Conservation (phyloP, 495 filamentous ascomycete species). For the Jackrogersella minutella region DNA sequence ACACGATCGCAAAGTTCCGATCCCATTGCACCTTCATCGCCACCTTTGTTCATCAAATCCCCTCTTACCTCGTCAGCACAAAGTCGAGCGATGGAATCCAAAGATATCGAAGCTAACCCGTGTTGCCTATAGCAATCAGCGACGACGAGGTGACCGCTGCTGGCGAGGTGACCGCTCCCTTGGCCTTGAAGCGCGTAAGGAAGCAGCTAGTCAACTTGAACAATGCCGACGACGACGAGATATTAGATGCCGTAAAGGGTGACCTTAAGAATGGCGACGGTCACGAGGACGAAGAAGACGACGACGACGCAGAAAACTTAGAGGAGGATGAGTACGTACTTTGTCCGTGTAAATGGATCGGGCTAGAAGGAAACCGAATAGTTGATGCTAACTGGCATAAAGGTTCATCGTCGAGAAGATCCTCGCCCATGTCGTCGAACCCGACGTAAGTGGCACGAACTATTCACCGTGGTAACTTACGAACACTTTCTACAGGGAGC, state of each 20-base stretch:
- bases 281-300: conserved; percentile 47
- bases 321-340: conserved; percentile 55
- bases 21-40: conserved; percentile 12
- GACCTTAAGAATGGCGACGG: conserved; percentile 42
- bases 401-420: conserved; percentile 69
- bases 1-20: conserved; percentile 5
- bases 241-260: conserved; percentile 20
- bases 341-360: not conserved
- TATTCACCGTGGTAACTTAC: not conserved
- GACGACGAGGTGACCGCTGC: conserved; percentile 52
- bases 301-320: conserved; percentile 48
- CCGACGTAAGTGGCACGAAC: conserved; percentile 49
- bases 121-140: conserved; percentile 43
- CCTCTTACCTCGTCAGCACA: not conserved
- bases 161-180: conserved; percentile 32
- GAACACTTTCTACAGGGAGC: conserved; percentile 43
- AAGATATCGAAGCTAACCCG: not conserved
- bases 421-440: conserved; percentile 58
- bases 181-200: conserved; percentile 37
- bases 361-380: not conserved
- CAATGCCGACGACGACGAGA: conserved; percentile 19
- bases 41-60: not conserved
- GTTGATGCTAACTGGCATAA: conserved; percentile 5
- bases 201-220: not conserved
- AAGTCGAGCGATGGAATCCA: not conserved